These are phyloP conservation scores for Pterulicium gracile DNA, from an alignment of 1,284 basidiomycete species.

Conservation along the genomic window DNA sequence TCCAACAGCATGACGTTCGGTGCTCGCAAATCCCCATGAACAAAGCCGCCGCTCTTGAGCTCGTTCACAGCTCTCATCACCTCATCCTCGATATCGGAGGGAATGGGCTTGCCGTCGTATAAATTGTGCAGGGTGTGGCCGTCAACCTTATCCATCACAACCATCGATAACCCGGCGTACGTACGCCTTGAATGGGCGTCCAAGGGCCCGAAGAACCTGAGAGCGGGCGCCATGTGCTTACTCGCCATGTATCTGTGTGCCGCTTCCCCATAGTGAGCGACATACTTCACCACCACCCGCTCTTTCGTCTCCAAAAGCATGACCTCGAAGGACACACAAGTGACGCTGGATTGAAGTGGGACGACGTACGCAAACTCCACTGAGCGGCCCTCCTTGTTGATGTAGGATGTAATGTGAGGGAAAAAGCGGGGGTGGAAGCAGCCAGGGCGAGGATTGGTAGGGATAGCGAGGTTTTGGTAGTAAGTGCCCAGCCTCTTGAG, in stretches of 20 bases:
- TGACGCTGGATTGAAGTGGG: not conserved
- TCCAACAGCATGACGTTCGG: not conserved
- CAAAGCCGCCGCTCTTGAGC: not conserved
- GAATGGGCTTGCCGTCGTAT: not conserved
- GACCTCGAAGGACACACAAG: not conserved
- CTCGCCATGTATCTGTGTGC: not conserved
- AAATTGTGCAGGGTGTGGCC: not conserved
- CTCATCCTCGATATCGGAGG: not conserved
- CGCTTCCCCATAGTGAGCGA: not conserved
- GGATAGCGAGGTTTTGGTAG: not conserved
- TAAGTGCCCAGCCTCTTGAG: not conserved
- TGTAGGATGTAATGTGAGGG: slow-evolving; percentile 1
- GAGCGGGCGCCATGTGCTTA: not conserved
- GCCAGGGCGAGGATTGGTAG: not conserved
- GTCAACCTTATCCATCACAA: slow-evolving; percentile 1
- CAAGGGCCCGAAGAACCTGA: not conserved
- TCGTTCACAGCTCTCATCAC: not conserved
- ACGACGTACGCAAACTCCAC: not conserved
- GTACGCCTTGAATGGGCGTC: not conserved
- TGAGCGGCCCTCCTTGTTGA: not conserved
- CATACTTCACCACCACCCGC: not conserved
- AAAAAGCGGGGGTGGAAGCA: not conserved
- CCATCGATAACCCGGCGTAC: not conserved
- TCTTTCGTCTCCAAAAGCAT: not conserved
- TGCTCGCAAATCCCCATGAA: not conserved